A percentile compares a stretch with the other conserved stretches of the same genome.
phyloP scores from a whole-genome alignment of 306 rosid genomes.

The Dryas octopetala region DNA sequence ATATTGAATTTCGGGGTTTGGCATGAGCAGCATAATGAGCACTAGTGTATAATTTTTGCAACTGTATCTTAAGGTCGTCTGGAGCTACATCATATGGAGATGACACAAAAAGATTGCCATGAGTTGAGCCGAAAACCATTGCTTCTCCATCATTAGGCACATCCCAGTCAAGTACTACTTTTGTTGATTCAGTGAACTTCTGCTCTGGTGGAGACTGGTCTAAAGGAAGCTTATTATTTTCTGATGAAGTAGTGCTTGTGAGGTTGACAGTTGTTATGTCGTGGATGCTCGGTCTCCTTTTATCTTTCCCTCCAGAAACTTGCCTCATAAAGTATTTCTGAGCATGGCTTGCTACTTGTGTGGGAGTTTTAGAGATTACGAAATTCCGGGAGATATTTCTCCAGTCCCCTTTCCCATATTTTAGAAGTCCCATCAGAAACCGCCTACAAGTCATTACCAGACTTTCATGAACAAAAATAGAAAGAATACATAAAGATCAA shows the following conservation, averaged over 20 bases:
- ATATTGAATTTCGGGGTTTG: conserved; percentile 37
- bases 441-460: conserved; percentile 44
- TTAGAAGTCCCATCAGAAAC: conserved; percentile 80
- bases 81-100: conserved; percentile 47
- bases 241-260: conserved; percentile 41
- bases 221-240: conserved; percentile 35
- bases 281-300: conserved; percentile 90
- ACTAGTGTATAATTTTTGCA: conserved; percentile 48
- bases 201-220: conserved; percentile 45
- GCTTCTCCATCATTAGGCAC: conserved; percentile 38
- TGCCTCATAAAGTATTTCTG: conserved; percentile 94
- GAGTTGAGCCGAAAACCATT: conserved; percentile 48
- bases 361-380: conserved; percentile 61
- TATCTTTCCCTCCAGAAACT: conserved; percentile 77
- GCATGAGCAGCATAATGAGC: conserved; percentile 54
- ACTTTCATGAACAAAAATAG: conserved; percentile 6
- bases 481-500: conserved; percentile 8
- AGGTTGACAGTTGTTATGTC: conserved; percentile 83
- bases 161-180: conserved; percentile 40
- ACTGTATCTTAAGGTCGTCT: conserved; percentile 40
- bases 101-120: conserved; percentile 41
- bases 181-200: conserved; percentile 35
- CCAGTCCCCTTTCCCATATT: conserved; percentile 95
- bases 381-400: conserved; percentile 80
- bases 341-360: conserved; percentile 67